Evolutionary conservation across 2,329 filamentous ascomycete species (phyloP).

Genomic region (Fusarium heterosporum): DNA sequence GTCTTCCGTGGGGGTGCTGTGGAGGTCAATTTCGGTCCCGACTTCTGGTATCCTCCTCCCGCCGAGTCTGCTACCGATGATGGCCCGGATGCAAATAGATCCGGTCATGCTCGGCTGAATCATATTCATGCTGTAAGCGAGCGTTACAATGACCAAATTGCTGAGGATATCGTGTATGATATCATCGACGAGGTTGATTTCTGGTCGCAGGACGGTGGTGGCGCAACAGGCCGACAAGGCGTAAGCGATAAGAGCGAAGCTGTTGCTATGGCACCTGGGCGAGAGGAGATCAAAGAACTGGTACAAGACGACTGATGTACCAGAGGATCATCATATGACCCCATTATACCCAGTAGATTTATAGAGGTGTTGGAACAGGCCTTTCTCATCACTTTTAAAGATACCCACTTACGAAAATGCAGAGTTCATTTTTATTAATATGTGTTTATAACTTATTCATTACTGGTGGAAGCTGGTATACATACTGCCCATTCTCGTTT

Average conservation of each 20-base stretch:
- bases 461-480: constrained; percentile 26
- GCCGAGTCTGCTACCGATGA: constrained; percentile 60
- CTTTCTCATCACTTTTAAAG: constrained; percentile 21
- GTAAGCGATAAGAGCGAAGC: constrained; percentile 59
- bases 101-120: constrained; percentile 41
- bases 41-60: constrained; percentile 89
- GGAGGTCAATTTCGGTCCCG: constrained; percentile 92
- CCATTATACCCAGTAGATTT: not conserved
- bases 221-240: constrained; percentile 60
- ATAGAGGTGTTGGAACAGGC: not conserved
- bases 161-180: constrained; percentile 93
- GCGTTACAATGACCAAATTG: constrained; percentile 91
- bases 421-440: constrained; percentile 28
- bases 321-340: not conserved
- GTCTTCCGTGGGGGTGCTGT: constrained; percentile 92
- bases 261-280: constrained; percentile 57
- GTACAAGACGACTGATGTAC: constrained; percentile 68
- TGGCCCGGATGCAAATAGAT: constrained; percentile 61
- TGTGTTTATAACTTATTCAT: constrained; percentile 20
- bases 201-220: constrained; percentile 77
- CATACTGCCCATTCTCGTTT: constrained; percentile 17
- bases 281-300: constrained; percentile 73
- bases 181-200: constrained; percentile 95
- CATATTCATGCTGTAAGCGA: constrained; percentile 74
- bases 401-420: constrained; percentile 48